Conservation (phyloP, 768 basidiomycete species). For the Jaapia argillacea region DNA sequence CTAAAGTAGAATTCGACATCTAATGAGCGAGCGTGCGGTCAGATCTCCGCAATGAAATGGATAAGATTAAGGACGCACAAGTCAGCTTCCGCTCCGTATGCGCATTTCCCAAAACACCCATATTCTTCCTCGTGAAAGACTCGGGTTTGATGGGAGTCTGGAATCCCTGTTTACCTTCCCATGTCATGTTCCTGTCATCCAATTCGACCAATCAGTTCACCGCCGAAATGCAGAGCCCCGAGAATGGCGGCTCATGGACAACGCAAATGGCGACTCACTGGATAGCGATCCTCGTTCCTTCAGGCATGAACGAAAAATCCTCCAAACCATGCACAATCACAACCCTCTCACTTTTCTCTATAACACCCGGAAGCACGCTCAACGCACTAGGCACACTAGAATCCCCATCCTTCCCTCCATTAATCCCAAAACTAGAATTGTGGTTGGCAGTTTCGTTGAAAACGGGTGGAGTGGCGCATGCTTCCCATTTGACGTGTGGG, state of each 20-base stretch:
- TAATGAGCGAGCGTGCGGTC: slow-evolving; percentile 10
- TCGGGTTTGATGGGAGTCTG: slow-evolving; percentile 23
- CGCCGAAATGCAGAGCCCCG: too few relatives aligned
- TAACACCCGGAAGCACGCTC: slow-evolving; percentile 25
- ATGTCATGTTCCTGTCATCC: slow-evolving; percentile 22
- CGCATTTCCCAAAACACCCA: slow-evolving; percentile 21
- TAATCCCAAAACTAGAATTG: too few relatives aligned
- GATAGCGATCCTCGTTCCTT: slow-evolving; percentile 26
- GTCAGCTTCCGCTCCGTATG: slow-evolving; percentile 23
- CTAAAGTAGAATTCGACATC: slow-evolving; percentile 50
- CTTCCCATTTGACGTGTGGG: slow-evolving; percentile 23
- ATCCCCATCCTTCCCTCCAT: slow-evolving; percentile 17
- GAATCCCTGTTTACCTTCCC: slow-evolving; percentile 24
- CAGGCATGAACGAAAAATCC: slow-evolving; percentile 26
- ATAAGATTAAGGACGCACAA: slow-evolving; percentile 12
- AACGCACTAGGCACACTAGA: slow-evolving; percentile 21
- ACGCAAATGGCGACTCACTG: too few relatives aligned
- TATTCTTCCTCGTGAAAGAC: slow-evolving; percentile 19
- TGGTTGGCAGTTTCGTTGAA: too few relatives aligned
- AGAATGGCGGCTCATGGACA: too few relatives aligned
- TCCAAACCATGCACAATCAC: slow-evolving; percentile 24
- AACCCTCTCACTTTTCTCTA: slow-evolving; percentile 24
- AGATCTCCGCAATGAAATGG: background rate
- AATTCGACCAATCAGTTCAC: background rate
- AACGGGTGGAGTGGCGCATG: slow-evolving; percentile 15